Conservation (phyloP, 2,329 filamentous ascomycete species). For the Aspergillus fumigatus region DNA sequence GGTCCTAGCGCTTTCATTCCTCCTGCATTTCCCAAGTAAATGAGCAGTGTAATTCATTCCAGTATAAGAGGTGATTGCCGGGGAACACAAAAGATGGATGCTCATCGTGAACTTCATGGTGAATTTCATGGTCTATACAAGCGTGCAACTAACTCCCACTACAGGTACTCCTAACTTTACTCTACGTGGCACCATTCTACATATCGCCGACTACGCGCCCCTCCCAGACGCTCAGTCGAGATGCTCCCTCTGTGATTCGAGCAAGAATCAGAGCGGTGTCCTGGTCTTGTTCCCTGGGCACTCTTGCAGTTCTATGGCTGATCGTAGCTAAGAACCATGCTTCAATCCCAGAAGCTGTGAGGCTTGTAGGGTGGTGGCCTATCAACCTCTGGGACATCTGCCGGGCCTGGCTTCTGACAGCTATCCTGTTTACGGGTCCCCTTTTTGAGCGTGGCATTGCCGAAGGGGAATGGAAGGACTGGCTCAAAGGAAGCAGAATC, state of each 20-base stretch:
- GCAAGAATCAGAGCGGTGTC: constrained; percentile 78
- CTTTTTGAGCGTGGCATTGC: constrained; percentile 75
- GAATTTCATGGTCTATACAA: background rate
- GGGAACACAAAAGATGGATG: background rate
- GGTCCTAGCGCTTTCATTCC: constrained; percentile 4
- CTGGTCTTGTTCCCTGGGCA: constrained; percentile 66
- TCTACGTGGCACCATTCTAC: constrained; percentile 92
- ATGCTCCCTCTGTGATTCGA: constrained; percentile 84
- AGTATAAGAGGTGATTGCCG: background rate
- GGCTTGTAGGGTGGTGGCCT: constrained; percentile 78
- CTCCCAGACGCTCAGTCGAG: constrained; percentile 71
- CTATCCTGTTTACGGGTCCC: constrained; percentile 75
- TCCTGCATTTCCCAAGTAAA: background rate
- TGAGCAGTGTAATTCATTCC: background rate
- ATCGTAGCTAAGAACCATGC: constrained; percentile 53
- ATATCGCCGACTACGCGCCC: constrained; percentile 73
- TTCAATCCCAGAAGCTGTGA: constrained; percentile 54
- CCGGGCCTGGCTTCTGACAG: constrained; percentile 65
- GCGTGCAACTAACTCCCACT: background rate
- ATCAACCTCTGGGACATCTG: constrained; percentile 60
- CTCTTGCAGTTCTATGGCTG: constrained; percentile 62
- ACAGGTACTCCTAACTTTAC: constrained; percentile 72
- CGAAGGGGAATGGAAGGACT: constrained; percentile 64
- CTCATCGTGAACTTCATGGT: background rate
- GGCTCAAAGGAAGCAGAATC: constrained; percentile 54